These are phyloP conservation scores for Gentiana dahurica DNA, from an alignment of 257 asterid species.

Conservation along the genomic window DNA sequence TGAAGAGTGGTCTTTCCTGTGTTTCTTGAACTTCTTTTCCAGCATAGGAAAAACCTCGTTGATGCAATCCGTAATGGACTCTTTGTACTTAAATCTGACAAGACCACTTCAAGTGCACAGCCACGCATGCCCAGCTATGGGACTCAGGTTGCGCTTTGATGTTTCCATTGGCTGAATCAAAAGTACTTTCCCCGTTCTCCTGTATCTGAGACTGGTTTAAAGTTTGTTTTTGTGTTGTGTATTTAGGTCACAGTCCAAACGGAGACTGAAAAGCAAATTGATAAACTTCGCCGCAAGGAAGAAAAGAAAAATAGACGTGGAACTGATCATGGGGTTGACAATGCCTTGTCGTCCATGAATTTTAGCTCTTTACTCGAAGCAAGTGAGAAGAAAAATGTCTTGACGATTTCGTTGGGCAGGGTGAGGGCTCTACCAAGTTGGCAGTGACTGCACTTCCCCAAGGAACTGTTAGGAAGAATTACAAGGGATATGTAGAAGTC, in stretches of 20 bases:
- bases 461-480: slow-evolving; percentile 75
- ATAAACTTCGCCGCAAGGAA: slow-evolving; percentile 93
- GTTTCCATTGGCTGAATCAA: neutral
- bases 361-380: slow-evolving; percentile 88
- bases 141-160: slow-evolving; percentile 54
- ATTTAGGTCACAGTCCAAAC: slow-evolving; percentile 90
- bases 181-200: neutral
- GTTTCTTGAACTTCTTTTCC: slow-evolving; percentile 13
- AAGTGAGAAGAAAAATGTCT: slow-evolving; percentile 67
- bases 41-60: slow-evolving; percentile 89
- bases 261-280: slow-evolving; percentile 77
- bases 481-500: slow-evolving; percentile 94
- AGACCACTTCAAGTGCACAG: slow-evolving; percentile 48
- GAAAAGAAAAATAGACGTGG: slow-evolving; percentile 84
- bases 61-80: slow-evolving; percentile 76
- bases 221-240: slow-evolving; percentile 4
- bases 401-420: slow-evolving; percentile 82
- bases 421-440: slow-evolving; percentile 50
- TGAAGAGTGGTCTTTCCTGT: neutral
- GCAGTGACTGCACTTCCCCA: slow-evolving; percentile 79
- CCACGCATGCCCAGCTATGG: slow-evolving; percentile 85
- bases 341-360: slow-evolving; percentile 46
- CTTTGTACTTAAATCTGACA: slow-evolving; percentile 70
- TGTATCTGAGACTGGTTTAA: neutral
- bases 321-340: slow-evolving; percentile 60